Evolutionary conservation across 768 basidiomycete genomes (phyloP).

Genomic region (Amylocystis lapponica): DNA sequence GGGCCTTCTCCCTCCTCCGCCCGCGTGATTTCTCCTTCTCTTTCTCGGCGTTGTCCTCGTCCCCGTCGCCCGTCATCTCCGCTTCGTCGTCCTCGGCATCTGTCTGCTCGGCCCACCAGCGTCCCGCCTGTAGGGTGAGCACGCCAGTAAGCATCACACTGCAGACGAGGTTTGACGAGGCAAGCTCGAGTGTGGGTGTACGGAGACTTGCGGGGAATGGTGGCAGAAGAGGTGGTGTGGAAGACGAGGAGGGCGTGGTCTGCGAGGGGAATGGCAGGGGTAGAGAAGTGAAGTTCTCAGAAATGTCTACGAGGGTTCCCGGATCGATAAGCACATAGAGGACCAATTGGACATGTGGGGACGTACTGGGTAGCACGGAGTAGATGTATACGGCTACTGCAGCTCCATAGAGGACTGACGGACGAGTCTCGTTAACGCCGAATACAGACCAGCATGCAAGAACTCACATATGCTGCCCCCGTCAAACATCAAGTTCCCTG

Average conservation of each 20-base stretch:
- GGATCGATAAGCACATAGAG: background rate
- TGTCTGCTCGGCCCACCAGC: slow-evolving; percentile 78
- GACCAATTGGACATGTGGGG: background rate
- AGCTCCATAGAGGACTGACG: slow-evolving; percentile 69
- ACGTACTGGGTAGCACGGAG: slow-evolving; percentile 77
- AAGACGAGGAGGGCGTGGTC: slow-evolving; percentile 49
- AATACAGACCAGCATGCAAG: background rate
- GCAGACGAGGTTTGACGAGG: slow-evolving; percentile 79
- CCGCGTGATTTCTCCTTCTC: slow-evolving; percentile 6
- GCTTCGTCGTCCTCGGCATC: slow-evolving; percentile 54
- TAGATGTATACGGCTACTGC: slow-evolving; percentile 69
- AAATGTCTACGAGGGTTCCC: slow-evolving; percentile 38
- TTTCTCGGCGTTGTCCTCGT: slow-evolving; percentile 2
- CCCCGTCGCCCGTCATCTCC: slow-evolving; percentile 5
- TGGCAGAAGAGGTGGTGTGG: slow-evolving; percentile 48
- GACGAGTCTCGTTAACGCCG: background rate
- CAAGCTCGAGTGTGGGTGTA: slow-evolving; percentile 66
- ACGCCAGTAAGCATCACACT: slow-evolving; percentile 88
- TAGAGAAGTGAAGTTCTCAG: slow-evolving; percentile 51
- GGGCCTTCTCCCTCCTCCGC: slow-evolving; percentile 3
- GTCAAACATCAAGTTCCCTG: slow-evolving; percentile 88
- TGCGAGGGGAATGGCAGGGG: slow-evolving; percentile 50
- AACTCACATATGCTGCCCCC: slow-evolving; percentile 83
- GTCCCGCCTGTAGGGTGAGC: slow-evolving; percentile 73
- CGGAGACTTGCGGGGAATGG: slow-evolving; percentile 62